Percentiles rank a stretch among this genome's conserved stretches.
phyloP scores from a whole-genome alignment of 106 monocot species.

The Hemerocallis citrina region DNA sequence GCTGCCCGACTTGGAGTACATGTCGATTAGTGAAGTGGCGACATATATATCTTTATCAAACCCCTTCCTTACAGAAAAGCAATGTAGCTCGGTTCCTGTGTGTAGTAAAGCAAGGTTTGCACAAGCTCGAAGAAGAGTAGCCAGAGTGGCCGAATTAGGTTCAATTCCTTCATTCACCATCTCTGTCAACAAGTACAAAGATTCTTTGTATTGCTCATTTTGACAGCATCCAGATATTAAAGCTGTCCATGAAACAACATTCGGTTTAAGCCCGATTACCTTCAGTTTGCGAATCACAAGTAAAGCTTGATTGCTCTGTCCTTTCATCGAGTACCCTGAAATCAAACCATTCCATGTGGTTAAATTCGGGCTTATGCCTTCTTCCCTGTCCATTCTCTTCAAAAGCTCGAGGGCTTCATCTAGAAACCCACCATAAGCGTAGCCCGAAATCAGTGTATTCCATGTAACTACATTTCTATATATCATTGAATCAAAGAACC shows the following conservation, averaged over 20 bases:
- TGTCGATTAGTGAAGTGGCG: slow-evolving; percentile 42
- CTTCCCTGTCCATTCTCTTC: slow-evolving; percentile 31
- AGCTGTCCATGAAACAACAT: slow-evolving; percentile 68
- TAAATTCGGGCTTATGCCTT: slow-evolving; percentile 37
- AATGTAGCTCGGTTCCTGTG: slow-evolving; percentile 47
- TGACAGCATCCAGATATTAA: slow-evolving; percentile 56
- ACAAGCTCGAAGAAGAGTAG: slow-evolving; percentile 41
- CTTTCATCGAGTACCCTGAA: slow-evolving; percentile 38
- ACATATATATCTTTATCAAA: slow-evolving; percentile 34
- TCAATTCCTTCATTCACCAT: slow-evolving; percentile 38
- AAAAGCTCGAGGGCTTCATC: slow-evolving; percentile 36
- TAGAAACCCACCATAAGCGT: slow-evolving; percentile 26
- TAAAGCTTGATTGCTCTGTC: slow-evolving; percentile 34
- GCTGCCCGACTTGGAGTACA: slow-evolving; percentile 49
- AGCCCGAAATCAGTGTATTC: slow-evolving; percentile 57
- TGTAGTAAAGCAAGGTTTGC: slow-evolving; percentile 26
- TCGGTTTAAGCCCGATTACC: slow-evolving; percentile 25
- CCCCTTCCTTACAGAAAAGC: slow-evolving; percentile 30
- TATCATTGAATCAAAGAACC: slow-evolving; percentile 36
- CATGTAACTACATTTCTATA: slow-evolving; percentile 38
- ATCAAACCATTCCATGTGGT: slow-evolving; percentile 62
- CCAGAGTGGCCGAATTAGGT: slow-evolving; percentile 33
- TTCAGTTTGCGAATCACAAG: slow-evolving; percentile 31
- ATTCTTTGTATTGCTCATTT: slow-evolving; percentile 30
- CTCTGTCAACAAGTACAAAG: slow-evolving; percentile 25